Conservation (phyloP, 2,329 filamentous ascomycete species). For the Cladosporium sp. region DNA sequence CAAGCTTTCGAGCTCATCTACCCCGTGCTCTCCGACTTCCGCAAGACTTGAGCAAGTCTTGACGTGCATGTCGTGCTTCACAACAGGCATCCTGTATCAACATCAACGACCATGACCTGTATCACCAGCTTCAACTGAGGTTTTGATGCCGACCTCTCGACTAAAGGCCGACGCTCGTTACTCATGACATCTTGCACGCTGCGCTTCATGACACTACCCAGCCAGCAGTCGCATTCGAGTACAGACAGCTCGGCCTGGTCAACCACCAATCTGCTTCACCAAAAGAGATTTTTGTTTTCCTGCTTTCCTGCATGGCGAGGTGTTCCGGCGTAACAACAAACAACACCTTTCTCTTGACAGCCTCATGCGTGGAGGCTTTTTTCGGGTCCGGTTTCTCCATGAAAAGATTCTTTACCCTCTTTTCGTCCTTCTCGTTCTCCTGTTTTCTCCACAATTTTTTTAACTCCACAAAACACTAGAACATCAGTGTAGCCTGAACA, state of each 20-base stretch:
- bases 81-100: constrained; percentile 13
- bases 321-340: constrained; percentile 21
- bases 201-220: constrained; percentile 5
- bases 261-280: not conserved
- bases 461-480: not conserved
- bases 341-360: constrained; percentile 7
- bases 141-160: constrained; percentile 26
- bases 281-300: constrained; percentile 15
- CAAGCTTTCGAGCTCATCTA: constrained; percentile 97
- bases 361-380: constrained; percentile 20
- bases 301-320: constrained; percentile 28
- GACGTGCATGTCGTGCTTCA: constrained; percentile 7
- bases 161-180: not conserved
- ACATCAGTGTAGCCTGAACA: not conserved
- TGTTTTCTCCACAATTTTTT: not conserved
- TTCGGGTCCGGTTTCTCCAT: constrained; percentile 3
- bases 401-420: constrained; percentile 5
- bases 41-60: constrained; percentile 25
- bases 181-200: not conserved
- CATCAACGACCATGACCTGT: constrained; percentile 25
- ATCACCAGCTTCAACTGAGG: constrained; percentile 23
- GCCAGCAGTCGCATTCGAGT: not conserved
- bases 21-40: constrained; percentile 68
- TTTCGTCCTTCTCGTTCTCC: not conserved
- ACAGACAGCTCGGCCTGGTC: constrained; percentile 8